Conservation (phyloP, 176 grass and related monocot species). For the Oryza glaberrima region DNA sequence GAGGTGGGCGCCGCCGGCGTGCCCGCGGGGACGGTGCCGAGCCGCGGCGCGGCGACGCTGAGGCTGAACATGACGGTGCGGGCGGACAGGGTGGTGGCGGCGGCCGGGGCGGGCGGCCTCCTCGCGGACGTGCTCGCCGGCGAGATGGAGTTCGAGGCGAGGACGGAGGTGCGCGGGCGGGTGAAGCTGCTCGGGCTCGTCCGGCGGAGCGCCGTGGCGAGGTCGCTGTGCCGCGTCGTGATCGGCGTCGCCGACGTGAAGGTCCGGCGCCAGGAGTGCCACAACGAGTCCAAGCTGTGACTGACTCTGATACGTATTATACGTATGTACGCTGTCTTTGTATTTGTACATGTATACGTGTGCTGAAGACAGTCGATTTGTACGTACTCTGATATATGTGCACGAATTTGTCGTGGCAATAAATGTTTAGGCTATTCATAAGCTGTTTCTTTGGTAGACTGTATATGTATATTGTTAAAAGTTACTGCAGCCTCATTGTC, state of each 20-base stretch:
- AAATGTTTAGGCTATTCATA: too few relatives aligned
- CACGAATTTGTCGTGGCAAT: too few relatives aligned
- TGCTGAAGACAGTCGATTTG: not conserved
- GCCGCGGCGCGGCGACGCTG: slow-evolving; percentile 44
- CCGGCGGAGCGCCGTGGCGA: slow-evolving; percentile 47
- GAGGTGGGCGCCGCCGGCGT: slow-evolving; percentile 55
- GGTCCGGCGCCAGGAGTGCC: slow-evolving; percentile 69
- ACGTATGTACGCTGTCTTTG: not conserved
- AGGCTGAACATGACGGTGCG: slow-evolving; percentile 55
- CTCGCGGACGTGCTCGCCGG: slow-evolving; percentile 59
- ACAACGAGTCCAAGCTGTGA: slow-evolving; percentile 57
- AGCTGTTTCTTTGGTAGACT: too few relatives aligned
- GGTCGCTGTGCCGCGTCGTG: slow-evolving; percentile 58
- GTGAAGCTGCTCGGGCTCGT: slow-evolving; percentile 66
- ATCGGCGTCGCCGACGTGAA: slow-evolving; percentile 59
- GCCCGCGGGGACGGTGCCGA: slow-evolving; percentile 48
- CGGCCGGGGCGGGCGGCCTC: slow-evolving; percentile 31
- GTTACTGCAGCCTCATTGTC: too few relatives aligned
- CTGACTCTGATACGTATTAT: not conserved
- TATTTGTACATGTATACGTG: not conserved
- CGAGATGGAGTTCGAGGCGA: slow-evolving; percentile 61
- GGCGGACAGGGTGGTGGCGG: slow-evolving; percentile 51
- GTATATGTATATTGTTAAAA: too few relatives aligned
- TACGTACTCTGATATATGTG: not conserved
- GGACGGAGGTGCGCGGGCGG: slow-evolving; percentile 53